These are phyloP conservation scores for Cucumis melo DNA, from an alignment of 306 rosid genomes.

Conservation along the genomic window DNA sequence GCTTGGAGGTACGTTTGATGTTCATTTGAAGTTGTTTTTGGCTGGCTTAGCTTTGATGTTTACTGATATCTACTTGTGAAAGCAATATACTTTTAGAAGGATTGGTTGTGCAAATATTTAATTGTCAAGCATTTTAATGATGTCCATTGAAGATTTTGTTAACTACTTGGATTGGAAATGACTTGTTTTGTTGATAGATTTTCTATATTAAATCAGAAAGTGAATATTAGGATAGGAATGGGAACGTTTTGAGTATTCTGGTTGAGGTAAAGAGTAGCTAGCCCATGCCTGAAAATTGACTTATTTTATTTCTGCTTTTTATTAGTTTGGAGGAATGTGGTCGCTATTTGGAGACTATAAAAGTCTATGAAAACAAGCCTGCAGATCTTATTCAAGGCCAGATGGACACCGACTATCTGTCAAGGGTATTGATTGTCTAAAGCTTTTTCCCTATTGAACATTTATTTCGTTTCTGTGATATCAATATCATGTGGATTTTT, in stretches of 20 bases:
- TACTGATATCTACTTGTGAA: background rate
- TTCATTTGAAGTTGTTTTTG: constrained; percentile 4
- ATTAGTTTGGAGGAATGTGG: constrained; percentile 94
- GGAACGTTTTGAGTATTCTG: background rate
- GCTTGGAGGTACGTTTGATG: constrained; percentile 68
- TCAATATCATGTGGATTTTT: background rate
- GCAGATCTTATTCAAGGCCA: constrained; percentile 98
- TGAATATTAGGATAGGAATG: background rate
- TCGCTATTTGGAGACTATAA: constrained; percentile 88
- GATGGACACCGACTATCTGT: constrained; percentile 87
- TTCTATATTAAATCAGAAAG: background rate
- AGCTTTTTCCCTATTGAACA: background rate
- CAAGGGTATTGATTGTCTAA: constrained; percentile 42
- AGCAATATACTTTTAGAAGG: background rate
- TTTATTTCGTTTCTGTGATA: background rate
- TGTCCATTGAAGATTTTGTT: background rate
- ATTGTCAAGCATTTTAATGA: background rate
- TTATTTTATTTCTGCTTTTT: background rate
- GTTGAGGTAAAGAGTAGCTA: background rate
- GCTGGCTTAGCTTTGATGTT: background rate
- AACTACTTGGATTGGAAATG: background rate
- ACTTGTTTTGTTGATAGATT: background rate
- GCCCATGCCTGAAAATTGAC: background rate
- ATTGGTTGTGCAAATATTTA: background rate
- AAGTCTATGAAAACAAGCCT: constrained; percentile 90